Base-by-base conservation (phyloP, 495 filamentous ascomycete species). In the Terfezia boudieri region DNA sequence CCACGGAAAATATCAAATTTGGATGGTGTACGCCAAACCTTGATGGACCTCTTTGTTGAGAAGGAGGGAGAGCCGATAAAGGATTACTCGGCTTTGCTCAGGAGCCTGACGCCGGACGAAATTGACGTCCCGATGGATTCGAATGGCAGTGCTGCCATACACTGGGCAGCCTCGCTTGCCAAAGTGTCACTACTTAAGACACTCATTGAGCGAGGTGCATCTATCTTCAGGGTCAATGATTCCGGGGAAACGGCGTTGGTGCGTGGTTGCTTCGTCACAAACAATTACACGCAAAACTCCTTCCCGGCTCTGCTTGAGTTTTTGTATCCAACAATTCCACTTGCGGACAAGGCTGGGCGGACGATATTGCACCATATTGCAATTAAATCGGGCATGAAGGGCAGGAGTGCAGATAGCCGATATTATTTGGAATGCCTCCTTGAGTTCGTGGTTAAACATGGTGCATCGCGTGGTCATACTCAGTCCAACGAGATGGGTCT, bases 131-230 rank as follows among this genome's bases (percentile, higher is more conserved):
- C 92, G 9, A 79, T 98, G 54, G 90, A 98, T 62, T 71, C 77
- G 6, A 83, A 83, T 53, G 78, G 79, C 22, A 87, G 94, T 65
- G 94, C 83, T 54, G 84, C 90, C 22, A 71, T 98, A 36, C 89
- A 94, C 62, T 98, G 90, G 90, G 90, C 89, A n/a, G 86, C 90
- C 9, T 93, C 89, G 41, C 73, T 96, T 50, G 85, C 84, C n/a
- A 81, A 85, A 20, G 77, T 89, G 63, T 75, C 82, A 9, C 72
- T 95, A 8, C 67, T 94, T 38, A 75, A 83, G 53, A 78, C 85
- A 2, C 73, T 98, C 0, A 82, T 98, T 57, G 71, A 76, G 8
- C 80, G 78, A 49, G 90, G 90, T 4, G 86, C 87, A 0, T 89
- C 76, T 61, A 88, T 94, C 36, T 83, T 75, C 58, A 80, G 92